phyloP scores from a whole-genome alignment of 163 green algal genomes.

The Coccomyxa subellipsoidea region DNA sequence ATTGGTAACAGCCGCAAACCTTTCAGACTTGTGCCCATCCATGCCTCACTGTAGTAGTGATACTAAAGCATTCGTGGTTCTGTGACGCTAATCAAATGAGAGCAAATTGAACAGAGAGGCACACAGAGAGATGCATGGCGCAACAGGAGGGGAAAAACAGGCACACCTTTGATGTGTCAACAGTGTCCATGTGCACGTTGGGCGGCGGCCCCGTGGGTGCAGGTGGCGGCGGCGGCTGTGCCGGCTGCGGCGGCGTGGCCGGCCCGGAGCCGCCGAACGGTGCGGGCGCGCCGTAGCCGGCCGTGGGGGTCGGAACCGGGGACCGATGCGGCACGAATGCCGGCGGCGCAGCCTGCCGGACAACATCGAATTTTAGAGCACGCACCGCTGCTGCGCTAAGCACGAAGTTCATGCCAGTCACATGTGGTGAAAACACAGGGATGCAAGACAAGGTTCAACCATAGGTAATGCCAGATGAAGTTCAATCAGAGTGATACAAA shows the following conservation, averaged over 20 bases:
- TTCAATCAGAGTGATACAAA: too few relatives aligned
- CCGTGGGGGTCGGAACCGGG: not conserved
- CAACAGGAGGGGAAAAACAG: not conserved
- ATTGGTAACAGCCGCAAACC: too few relatives aligned
- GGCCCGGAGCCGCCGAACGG: slow-evolving; percentile 2
- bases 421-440: too few relatives aligned
- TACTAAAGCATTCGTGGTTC: too few relatives aligned
- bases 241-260: not conserved
- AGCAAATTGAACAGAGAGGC: not conserved
- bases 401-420: too few relatives aligned
- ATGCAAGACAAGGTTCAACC: too few relatives aligned
- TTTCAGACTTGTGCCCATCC: too few relatives aligned
- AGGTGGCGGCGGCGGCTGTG: slow-evolving; percentile 43
- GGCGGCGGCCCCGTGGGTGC: slow-evolving; percentile 67
- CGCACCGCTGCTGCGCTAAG: too few relatives aligned
- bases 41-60: too few relatives aligned
- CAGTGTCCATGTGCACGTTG: slow-evolving; percentile 71
- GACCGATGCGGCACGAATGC: not conserved
- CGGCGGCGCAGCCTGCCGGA: not conserved
- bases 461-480: too few relatives aligned
- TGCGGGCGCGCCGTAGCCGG: not conserved
- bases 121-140: not conserved
- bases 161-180: slow-evolving; percentile 55
- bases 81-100: too few relatives aligned
- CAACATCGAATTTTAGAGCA: too few relatives aligned